Evolutionary conservation across 2,329 filamentous ascomycete genomes (phyloP).

Genomic region (Apiospora saccharicola): DNA sequence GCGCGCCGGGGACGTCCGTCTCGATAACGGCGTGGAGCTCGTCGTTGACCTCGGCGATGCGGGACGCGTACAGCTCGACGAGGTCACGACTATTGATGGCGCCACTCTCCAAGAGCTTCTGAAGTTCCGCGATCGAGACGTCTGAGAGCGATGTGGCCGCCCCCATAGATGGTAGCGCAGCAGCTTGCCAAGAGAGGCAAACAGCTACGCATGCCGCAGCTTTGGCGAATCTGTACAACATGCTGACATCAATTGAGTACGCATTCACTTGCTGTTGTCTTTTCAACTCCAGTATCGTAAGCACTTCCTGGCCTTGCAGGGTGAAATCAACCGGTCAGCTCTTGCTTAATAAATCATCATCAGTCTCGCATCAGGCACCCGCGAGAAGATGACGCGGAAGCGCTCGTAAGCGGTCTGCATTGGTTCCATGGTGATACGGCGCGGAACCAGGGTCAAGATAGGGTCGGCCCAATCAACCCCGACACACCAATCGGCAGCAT

Average conservation of each 20-base stretch:
- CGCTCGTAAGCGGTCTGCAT: not conserved
- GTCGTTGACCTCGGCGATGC: slow-evolving; percentile 37
- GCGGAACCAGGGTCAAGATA: not conserved
- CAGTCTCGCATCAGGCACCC: not conserved
- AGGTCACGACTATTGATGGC: slow-evolving; percentile 31
- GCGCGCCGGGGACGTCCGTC: slow-evolving; percentile 44
- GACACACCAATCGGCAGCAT: not conserved
- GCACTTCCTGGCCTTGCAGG: not conserved
- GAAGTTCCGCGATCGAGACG: slow-evolving; percentile 30
- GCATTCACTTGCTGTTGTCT: not conserved
- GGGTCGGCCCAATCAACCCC: not conserved
- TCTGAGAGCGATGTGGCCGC: slow-evolving; percentile 26
- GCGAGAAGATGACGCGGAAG: not conserved
- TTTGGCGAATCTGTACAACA: not conserved
- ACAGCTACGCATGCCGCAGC: not conserved
- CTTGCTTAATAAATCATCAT: not conserved
- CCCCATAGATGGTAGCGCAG: not conserved
- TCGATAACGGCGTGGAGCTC: slow-evolving; percentile 45
- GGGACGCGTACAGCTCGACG: slow-evolving; percentile 34
- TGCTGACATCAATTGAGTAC: not conserved
- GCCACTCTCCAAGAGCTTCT: slow-evolving; percentile 27
- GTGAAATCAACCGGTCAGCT: not conserved
- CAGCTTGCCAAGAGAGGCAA: not conserved
- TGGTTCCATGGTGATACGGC: not conserved
- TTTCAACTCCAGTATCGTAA: not conserved